Percentiles rank a stretch among this genome's conserved stretches.
phyloP scores from a whole-genome alignment of 2,329 filamentous ascomycete genomes.

The Aspergillus ustus region DNA sequence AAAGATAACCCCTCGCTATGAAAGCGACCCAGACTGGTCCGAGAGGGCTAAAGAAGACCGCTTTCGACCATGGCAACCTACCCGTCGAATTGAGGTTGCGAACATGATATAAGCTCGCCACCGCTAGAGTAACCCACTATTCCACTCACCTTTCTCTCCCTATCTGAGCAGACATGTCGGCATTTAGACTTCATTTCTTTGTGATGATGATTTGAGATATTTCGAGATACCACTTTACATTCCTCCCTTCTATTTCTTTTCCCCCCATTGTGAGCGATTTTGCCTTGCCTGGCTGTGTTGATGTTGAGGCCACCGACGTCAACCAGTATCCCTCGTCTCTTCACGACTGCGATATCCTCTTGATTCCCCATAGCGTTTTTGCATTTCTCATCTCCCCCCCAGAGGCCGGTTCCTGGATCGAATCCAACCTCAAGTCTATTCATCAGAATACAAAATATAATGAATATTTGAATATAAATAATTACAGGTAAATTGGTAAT shows the following conservation, averaged over 20 bases:
- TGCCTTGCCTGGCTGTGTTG: slow-evolving; percentile 1
- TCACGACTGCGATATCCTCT: slow-evolving; percentile 5
- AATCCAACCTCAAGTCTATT: not conserved
- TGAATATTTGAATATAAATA: not conserved
- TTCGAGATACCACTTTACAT: slow-evolving; percentile 6
- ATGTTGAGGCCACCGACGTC: not conserved
- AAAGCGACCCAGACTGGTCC: slow-evolving; percentile 33
- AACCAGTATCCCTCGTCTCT: not conserved
- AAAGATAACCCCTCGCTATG: slow-evolving; percentile 23
- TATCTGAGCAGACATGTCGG: not conserved
- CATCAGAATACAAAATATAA: not conserved
- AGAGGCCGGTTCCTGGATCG: slow-evolving; percentile 3
- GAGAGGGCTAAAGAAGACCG: slow-evolving; percentile 28
- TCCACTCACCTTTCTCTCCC: not conserved
- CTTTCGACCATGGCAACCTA: slow-evolving; percentile 33
- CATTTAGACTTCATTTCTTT: not conserved
- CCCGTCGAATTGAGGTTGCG: slow-evolving; percentile 30
- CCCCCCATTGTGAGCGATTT: slow-evolving; percentile 3
- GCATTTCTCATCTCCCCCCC: not conserved
- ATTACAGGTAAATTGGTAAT: not conserved
- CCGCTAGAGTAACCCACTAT: not conserved
- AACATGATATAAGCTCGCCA: slow-evolving; percentile 35
- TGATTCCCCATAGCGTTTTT: slow-evolving; percentile 16
- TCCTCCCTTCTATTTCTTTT: not conserved
- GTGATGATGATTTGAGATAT: slow-evolving; percentile 11